Evolutionary conservation across 2,329 filamentous ascomycete species (phyloP).

Genomic region (Ophiocordyceps sinensis): DNA sequence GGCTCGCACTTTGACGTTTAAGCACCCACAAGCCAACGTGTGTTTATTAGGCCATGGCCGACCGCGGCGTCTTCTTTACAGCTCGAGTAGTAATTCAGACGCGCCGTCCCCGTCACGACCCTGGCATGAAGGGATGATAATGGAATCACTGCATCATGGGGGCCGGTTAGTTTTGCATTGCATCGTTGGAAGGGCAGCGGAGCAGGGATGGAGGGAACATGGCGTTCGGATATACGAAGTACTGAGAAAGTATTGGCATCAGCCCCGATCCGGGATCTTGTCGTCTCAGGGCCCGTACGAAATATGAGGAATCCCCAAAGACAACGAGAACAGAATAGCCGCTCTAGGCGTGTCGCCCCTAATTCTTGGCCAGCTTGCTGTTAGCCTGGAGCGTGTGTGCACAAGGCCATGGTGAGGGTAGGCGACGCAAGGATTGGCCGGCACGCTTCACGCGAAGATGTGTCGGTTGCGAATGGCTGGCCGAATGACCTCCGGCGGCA

Average conservation of each 20-base stretch:
- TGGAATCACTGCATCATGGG: conserved; percentile 22
- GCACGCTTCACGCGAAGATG: too few species aligned
- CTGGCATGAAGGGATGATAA: conserved; percentile 14
- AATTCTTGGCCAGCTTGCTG: too few species aligned
- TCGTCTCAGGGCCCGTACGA: neutral
- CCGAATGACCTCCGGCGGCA: too few species aligned
- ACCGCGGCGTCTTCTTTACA: neutral
- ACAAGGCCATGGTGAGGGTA: too few species aligned
- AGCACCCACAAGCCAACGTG: conserved; percentile 7
- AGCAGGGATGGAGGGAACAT: conserved; percentile 5
- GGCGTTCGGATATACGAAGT: conserved; percentile 8
- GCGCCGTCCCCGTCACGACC: conserved; percentile 1
- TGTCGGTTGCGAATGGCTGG: too few species aligned
- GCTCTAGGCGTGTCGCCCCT: too few species aligned
- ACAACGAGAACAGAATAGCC: too few species aligned
- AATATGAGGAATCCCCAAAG: neutral
- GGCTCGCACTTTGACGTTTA: conserved; percentile 50
- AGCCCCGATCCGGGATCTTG: neutral
- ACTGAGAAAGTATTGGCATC: conserved; percentile 3
- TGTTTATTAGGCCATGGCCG: neutral
- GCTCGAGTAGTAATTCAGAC: neutral
- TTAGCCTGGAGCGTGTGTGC: too few species aligned
- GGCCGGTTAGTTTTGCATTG: conserved; percentile 17
- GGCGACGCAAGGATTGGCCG: too few species aligned
- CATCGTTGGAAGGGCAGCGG: conserved; percentile 6